Evolutionary conservation across 345 rosid species (phyloP).

Genomic region (Eucalyptus erythrocorys): DNA sequence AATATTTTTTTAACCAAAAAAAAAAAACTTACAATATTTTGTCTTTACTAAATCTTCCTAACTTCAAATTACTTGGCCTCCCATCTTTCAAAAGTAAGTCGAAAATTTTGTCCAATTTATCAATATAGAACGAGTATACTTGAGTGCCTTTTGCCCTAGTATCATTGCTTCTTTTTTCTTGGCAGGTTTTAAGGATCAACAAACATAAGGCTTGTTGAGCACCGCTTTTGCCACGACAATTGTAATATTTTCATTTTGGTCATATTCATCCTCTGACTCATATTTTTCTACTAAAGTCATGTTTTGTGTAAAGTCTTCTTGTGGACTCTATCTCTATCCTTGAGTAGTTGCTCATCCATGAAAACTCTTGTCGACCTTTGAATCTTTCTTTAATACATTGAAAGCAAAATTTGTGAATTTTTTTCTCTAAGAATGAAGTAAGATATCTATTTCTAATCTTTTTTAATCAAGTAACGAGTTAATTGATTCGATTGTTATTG

Average conservation of each 20-base stretch:
- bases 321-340: neutral
- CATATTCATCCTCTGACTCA: neutral
- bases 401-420: neutral
- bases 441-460: neutral
- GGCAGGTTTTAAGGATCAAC: neutral
- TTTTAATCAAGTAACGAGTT: neutral
- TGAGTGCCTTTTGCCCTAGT: neutral
- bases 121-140: neutral
- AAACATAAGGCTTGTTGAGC: neutral
- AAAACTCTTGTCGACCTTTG: neutral
- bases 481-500: neutral
- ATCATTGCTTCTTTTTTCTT: neutral
- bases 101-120: neutral
- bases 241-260: neutral
- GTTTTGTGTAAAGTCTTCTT: neutral
- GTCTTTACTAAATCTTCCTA: neutral
- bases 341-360: too few relatives aligned
- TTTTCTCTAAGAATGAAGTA: neutral
- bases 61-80: neutral
- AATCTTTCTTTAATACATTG: neutral
- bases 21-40: too few relatives aligned
- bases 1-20: too few relatives aligned
- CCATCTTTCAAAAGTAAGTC: neutral
- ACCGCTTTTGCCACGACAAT: neutral
- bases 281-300: neutral